phyloP scores from a whole-genome alignment of 75 land plant genomes.

The Picea sitchensis region DNA sequence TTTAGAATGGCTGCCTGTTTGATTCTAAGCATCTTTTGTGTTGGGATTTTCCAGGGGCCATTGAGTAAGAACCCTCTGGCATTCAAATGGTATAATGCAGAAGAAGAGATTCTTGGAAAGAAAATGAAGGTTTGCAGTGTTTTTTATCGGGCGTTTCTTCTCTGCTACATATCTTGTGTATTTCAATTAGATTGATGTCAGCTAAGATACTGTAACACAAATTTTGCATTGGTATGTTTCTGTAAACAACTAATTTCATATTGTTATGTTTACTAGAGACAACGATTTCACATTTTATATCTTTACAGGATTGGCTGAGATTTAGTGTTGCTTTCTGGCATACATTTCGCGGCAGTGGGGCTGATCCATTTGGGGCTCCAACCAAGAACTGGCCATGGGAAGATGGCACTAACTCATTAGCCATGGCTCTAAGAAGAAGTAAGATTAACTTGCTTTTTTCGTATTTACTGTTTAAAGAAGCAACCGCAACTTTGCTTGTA shows the following conservation, averaged over 20 bases:
- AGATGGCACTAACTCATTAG: slow-evolving; percentile 90
- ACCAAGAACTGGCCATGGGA: slow-evolving; percentile 98
- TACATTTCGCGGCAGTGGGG: slow-evolving; percentile 95
- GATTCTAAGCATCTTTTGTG: neutral
- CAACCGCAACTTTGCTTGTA: neutral
- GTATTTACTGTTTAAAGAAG: neutral
- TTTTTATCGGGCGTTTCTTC: neutral
- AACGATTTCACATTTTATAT: too few species aligned
- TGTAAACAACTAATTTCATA: too few species aligned
- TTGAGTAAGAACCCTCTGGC: slow-evolving; percentile 81
- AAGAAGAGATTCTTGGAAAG: slow-evolving; percentile 91
- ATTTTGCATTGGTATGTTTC: slow-evolving; percentile 2
- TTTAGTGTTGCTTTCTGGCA: slow-evolving; percentile 99
- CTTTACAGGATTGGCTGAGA: slow-evolving; percentile 87
- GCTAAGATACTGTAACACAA: neutral
- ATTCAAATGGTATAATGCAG: slow-evolving; percentile 91
- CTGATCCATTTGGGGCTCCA: slow-evolving; percentile 89
- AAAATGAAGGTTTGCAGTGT: slow-evolving; percentile 68
- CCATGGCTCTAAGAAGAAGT: slow-evolving; percentile 91
- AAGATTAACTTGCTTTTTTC: slow-evolving; percentile 15
- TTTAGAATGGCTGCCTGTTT: neutral
- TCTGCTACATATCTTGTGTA: neutral
- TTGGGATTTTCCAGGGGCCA: slow-evolving; percentile 65
- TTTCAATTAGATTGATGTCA: neutral
- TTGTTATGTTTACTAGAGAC: too few species aligned